Evolutionary conservation across 495 filamentous ascomycete genomes (phyloP).

Genomic region (Talaromyces thailandensis): DNA sequence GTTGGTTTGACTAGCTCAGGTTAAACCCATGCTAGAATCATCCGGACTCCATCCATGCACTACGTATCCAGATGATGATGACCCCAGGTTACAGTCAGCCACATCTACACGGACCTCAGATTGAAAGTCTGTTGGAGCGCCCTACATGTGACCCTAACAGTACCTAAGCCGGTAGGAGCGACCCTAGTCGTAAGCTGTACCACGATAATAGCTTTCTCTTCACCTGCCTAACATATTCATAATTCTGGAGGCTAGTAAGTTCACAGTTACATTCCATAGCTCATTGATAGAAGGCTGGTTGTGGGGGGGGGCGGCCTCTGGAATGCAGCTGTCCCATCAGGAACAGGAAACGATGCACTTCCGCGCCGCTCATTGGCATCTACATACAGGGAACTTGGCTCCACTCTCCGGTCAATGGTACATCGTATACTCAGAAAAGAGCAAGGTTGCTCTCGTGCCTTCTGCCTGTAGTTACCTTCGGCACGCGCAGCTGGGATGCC

Average conservation of each 20-base stretch:
- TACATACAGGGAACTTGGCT: not conserved
- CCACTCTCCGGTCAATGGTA: not conserved
- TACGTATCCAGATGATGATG: not conserved
- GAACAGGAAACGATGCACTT: constrained; percentile 1
- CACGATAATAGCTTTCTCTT: not conserved
- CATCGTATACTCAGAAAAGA: not conserved
- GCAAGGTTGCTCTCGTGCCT: not conserved
- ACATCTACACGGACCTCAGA: not conserved
- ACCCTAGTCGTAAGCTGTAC: not conserved
- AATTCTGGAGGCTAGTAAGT: not conserved
- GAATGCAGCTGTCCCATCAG: not conserved
- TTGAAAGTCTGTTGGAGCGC: not conserved
- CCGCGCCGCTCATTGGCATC: not conserved
- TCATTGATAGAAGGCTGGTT: not conserved
- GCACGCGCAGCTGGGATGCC: not conserved
- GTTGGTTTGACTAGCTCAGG: not conserved
- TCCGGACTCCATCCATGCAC: not conserved
- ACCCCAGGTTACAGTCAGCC: constrained; percentile 3
- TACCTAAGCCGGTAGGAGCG: not conserved
- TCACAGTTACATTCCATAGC: constrained; percentile 5
- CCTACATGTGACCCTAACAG: not conserved
- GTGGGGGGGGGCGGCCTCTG: not conserved
- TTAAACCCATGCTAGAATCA: not conserved
- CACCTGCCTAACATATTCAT: not conserved
- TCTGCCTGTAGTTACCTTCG: not conserved